Conservation (phyloP, 148 eudicot species). For the Pouteria glomerata region DNA sequence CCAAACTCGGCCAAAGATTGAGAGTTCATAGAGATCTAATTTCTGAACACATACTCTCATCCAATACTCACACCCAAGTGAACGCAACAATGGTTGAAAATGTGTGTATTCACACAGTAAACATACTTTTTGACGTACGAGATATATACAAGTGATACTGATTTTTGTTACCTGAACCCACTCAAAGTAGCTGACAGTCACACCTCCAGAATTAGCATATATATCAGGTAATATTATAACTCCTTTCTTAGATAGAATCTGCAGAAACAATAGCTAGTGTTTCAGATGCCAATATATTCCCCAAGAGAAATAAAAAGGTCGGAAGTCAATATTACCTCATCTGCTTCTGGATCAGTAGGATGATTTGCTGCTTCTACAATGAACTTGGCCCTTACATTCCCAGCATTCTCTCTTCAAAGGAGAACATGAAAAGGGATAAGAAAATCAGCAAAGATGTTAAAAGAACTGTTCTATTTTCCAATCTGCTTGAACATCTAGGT, state of each 20-base stretch:
- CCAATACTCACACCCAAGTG: too few species aligned
- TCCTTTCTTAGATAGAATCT: conserved; percentile 62
- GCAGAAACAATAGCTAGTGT: conserved; percentile 5
- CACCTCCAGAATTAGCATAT: conserved; percentile 71
- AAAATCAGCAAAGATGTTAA: neutral
- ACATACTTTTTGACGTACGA: neutral
- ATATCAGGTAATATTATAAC: conserved; percentile 60
- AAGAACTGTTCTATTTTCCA: neutral
- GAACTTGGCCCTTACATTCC: conserved; percentile 51
- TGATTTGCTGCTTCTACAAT: conserved; percentile 76
- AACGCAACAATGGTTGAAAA: too few species aligned
- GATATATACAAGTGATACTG: too few species aligned
- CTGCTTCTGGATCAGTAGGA: conserved; percentile 82
- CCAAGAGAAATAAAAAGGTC: neutral
- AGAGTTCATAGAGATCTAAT: too few species aligned
- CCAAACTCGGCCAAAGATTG: too few species aligned
- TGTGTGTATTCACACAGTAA: neutral
- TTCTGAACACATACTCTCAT: too few species aligned
- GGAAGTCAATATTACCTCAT: conserved; percentile 39
- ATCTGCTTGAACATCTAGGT: neutral
- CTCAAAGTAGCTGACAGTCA: conserved; percentile 68
- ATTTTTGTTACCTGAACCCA: conserved; percentile 61
- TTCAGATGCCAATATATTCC: neutral
- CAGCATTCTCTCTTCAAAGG: conserved; percentile 54
- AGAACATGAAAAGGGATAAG: conserved; percentile 3